Evolutionary conservation across 768 basidiomycete species (phyloP).

Genomic region (Psilocybe azurescens): DNA sequence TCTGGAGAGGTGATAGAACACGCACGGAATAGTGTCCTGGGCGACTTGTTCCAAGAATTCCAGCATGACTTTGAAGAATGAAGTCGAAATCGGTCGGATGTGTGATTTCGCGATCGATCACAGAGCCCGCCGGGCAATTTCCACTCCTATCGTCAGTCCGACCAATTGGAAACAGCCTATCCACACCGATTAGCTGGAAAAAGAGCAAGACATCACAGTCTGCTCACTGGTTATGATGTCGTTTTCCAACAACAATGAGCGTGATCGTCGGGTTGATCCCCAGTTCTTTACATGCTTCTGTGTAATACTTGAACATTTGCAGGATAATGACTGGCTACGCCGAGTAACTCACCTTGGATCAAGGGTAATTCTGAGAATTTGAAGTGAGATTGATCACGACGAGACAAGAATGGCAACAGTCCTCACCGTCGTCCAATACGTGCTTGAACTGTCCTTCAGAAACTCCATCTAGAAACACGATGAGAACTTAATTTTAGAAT

Average conservation of each 20-base stretch:
- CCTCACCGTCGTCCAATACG: constrained; percentile 60
- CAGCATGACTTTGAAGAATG: constrained; percentile 79
- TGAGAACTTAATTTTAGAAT: no score
- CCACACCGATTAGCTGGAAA: neutral
- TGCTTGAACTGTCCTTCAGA: constrained; percentile 59
- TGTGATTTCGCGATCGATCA: constrained; percentile 72
- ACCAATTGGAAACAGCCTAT: constrained; percentile 16
- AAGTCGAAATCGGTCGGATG: constrained; percentile 81
- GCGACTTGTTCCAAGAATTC: constrained; percentile 75
- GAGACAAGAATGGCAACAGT: neutral
- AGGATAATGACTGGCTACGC: neutral
- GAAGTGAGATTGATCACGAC: neutral
- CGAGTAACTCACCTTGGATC: constrained; percentile 50
- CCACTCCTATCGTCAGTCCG: constrained; percentile 61
- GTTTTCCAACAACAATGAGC: constrained; percentile 80
- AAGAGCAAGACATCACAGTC: neutral
- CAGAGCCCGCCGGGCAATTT: constrained; percentile 80
- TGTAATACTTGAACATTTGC: neutral
- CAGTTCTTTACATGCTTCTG: constrained; percentile 68
- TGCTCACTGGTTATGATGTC: constrained; percentile 54
- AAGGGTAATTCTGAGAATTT: constrained; percentile 55
- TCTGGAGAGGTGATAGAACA: constrained; percentile 1
- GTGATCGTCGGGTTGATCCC: constrained; percentile 71
- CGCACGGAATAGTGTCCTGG: constrained; percentile 52
- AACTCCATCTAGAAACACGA: constrained; percentile 46